phyloP scores from a whole-genome alignment of 208 protist genomes.

The Trypanosomatidae sp. region DNA sequence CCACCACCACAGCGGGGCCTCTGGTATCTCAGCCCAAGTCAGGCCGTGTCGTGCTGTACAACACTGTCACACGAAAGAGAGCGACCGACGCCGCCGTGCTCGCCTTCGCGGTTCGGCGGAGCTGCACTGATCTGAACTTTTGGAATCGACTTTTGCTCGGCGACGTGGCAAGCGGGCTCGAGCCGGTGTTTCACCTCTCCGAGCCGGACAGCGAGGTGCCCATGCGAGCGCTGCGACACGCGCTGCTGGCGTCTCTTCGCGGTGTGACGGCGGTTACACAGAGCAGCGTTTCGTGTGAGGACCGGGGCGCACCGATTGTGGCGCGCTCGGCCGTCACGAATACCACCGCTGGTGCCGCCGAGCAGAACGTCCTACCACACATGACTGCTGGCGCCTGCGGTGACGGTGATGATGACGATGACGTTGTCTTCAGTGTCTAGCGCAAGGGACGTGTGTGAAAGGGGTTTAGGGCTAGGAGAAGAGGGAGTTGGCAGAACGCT shows the following conservation, averaged over 20 bases:
- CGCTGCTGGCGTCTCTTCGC: slow-evolving; percentile 42
- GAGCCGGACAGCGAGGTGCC: slow-evolving; percentile 57
- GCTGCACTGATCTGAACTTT: slow-evolving; percentile 53
- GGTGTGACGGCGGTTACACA: neutral
- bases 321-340: neutral
- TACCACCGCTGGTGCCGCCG: neutral
- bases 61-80: slow-evolving; percentile 39
- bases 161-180: slow-evolving; percentile 5
- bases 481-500: neutral
- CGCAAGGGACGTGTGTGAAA: neutral
- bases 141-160: slow-evolving; percentile 38
- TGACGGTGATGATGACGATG: slow-evolving; percentile 19
- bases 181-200: slow-evolving; percentile 40
- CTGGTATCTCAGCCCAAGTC: neutral
- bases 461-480: neutral
- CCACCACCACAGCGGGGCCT: neutral
- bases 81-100: slow-evolving; percentile 70
- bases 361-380: neutral
- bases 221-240: slow-evolving; percentile 40
- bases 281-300: neutral
- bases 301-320: neutral
- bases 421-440: slow-evolving; percentile 33
- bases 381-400: neutral
- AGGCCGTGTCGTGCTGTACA: slow-evolving; percentile 52
- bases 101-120: slow-evolving; percentile 66